These are phyloP conservation scores for Stentor roeselii DNA, from an alignment of 73 alveolate species.

Conservation along the genomic window DNA sequence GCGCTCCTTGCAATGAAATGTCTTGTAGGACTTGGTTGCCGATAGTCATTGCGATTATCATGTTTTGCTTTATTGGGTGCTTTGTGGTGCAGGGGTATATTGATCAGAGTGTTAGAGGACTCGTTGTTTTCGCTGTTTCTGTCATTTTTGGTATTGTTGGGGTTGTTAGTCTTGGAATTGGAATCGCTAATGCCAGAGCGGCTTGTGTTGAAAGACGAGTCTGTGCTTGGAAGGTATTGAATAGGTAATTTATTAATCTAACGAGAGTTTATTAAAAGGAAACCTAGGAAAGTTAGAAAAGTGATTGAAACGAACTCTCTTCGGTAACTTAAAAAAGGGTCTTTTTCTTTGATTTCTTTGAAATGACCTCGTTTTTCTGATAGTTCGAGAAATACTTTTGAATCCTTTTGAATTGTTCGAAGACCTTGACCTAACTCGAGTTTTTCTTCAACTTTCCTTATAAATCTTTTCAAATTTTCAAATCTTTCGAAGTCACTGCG, in stretches of 20 bases:
- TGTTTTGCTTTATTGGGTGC: background rate
- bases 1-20: background rate
- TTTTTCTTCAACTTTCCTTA: too few relatives aligned
- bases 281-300: too few relatives aligned
- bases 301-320: too few relatives aligned
- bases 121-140: background rate
- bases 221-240: background rate
- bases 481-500: too few relatives aligned
- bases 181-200: background rate
- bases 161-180: background rate
- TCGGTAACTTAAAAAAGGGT: too few relatives aligned
- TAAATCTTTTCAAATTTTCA: too few relatives aligned
- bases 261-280: too few relatives aligned
- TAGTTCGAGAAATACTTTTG: too few relatives aligned
- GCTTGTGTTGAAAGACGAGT: conserved; percentile 2
- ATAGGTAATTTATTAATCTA: background rate
- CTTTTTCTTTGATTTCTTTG: too few relatives aligned
- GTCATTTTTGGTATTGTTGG: conserved; percentile 13
- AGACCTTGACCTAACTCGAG: too few relatives aligned
- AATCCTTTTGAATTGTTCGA: too few relatives aligned
- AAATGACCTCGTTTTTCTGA: too few relatives aligned
- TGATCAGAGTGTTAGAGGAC: background rate
- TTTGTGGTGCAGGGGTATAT: background rate
- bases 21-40: background rate
- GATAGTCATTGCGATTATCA: background rate